Evolutionary conservation across 192 early-diverging fungal genomes (phyloP), one percentile per base, ranked within the genome.

Genomic region (Backusella luteola): DNA sequence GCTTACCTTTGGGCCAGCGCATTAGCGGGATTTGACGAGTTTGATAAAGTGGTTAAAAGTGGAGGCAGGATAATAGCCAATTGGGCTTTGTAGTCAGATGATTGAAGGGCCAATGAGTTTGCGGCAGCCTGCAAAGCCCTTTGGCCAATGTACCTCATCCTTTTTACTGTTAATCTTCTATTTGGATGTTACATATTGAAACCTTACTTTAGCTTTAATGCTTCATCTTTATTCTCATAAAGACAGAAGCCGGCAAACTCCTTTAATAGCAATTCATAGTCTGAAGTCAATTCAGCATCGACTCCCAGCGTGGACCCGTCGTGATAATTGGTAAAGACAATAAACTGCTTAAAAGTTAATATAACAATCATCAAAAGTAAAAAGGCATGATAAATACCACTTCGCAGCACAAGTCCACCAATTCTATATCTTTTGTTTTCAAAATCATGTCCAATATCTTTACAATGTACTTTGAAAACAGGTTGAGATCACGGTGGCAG

Each of bases 401-500:
- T 46, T 80, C 83, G 29, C 89, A 86, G 67, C 92, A 89, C 4
- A 85, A 79, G 71, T 87, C 74, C 0, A 91, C 73, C 44, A 96
- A 77, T 41, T 89, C 92, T 19, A 84, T 67, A 71, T 94, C 89
- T 29, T 87, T 81, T 34, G 86, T 86, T 17, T 85, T 79, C n/a
- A 94, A 74, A 34, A 88, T 81, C 6, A 83, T 81, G 15, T 88
- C 85, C n/a, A 94, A 81, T 35, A 94, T 85, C 42, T 88, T 90
- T 6, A 98, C 87, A 71, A 95, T 85, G 74, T 90, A 90, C 72
- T 90, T 91, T 26, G 92, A 93, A 76, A 98, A 96, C 35, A 96
- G 87, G 77, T 92, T 91, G 66, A 96, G 81, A 73, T 96, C 90
- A 35, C 88, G 81, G 42, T 89, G 89, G 81, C 95, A 96, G 21